Evolutionary conservation across 306 rosid species (phyloP), one percentile per base, ranked within the genome.

Genomic region (Crataegus laevigata): DNA sequence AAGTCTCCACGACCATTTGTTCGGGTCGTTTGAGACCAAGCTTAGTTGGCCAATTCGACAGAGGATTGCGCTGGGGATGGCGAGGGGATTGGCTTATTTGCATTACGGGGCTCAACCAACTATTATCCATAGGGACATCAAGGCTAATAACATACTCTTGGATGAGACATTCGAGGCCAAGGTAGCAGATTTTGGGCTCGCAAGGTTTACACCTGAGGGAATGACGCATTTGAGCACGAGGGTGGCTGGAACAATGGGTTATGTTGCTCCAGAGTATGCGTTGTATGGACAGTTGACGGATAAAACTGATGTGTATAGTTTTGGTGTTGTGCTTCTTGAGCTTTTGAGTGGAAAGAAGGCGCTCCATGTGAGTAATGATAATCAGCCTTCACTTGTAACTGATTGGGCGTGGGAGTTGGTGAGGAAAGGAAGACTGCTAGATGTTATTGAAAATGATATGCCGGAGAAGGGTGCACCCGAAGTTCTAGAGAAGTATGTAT

Each of bases 231-330:
- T 94, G 93, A 94, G 99, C 80, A 94, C 99, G 0, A 85, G 99
- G 72, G 99, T 94, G 1, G 99, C 99, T 5, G 99, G 99, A 29
- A 94, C 99, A 0, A 84, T 94, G 97, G 97, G 99, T 10, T 94
- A 92, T 89, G 92, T 94, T 47, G 97, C 99, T 38, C 99, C 99
- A 0, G 99, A 94, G 85, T 94, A 94, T 68, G 99, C 97, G 0
- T 80, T 94, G 79, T 94, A 94, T 50, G 99, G 99, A 4, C 99
- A 94, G 32, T 84, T 94, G 87, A 89, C 99, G 0, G 99, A 90
- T 84, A 86, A 96, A 42, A 94, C 96, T 71, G 99, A 94, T 62
- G 97, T 94, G 61, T 94, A 86, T 47, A 88, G 97, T 78, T 94
- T 78, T 47, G 99, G 99, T 29, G 96, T 94, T 58, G 85, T 94